Conservation (phyloP, 768 basidiomycete genomes). For the Lactarius vividus region DNA sequence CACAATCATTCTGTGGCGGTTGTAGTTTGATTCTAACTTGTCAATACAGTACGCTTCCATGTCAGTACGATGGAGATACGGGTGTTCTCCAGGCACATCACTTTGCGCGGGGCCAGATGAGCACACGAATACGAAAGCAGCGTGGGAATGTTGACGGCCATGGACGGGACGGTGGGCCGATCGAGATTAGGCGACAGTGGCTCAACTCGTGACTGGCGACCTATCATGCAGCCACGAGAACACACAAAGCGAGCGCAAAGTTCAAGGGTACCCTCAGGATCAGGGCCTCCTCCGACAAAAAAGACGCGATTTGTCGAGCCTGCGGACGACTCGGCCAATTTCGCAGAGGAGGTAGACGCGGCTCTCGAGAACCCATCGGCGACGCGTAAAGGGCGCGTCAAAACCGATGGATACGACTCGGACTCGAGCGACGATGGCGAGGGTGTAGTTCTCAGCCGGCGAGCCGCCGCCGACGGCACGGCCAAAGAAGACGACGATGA, state of each 20-base stretch:
- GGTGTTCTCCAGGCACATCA: too few relatives aligned
- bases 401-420: slow-evolving; percentile 86
- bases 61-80: neutral
- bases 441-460: slow-evolving; percentile 83
- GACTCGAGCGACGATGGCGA: slow-evolving; percentile 95
- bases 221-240: slow-evolving; percentile 30
- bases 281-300: slow-evolving; percentile 43
- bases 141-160: neutral
- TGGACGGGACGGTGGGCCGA: neutral
- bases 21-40: neutral
- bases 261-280: slow-evolving; percentile 3
- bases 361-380: slow-evolving; percentile 65
- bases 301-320: slow-evolving; percentile 81
- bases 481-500: slow-evolving; percentile 55
- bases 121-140: neutral
- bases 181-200: neutral
- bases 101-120: too few relatives aligned
- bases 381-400: slow-evolving; percentile 69
- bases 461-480: slow-evolving; percentile 42
- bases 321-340: slow-evolving; percentile 67
- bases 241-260: slow-evolving; percentile 25
- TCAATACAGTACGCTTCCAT: neutral
- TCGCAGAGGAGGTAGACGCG: slow-evolving; percentile 75
- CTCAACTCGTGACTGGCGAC: neutral
- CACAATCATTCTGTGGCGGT: neutral